A percentile compares a stretch with the other conserved stretches of the same genome.
Evolutionary conservation across 768 basidiomycete species (phyloP).

Genomic region (Lactifluus volemus): DNA sequence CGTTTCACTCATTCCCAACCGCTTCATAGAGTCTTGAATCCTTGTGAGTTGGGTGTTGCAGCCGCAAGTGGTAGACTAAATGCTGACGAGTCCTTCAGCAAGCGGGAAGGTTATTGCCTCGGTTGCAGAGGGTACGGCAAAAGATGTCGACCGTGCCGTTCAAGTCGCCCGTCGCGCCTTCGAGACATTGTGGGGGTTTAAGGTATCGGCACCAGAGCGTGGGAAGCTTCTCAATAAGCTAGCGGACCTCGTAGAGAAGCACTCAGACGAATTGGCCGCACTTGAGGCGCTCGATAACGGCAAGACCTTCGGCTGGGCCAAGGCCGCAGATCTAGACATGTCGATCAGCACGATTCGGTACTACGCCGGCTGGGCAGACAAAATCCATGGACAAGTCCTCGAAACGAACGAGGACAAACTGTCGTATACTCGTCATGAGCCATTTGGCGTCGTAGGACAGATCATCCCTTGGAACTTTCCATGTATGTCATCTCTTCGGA

Average conservation of each 20-base stretch:
- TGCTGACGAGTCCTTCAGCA: slow-evolving; percentile 4
- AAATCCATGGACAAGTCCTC: slow-evolving; percentile 53
- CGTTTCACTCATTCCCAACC: too few species aligned
- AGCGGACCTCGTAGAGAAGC: slow-evolving; percentile 50
- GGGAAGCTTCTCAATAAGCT: slow-evolving; percentile 52
- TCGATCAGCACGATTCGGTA: too few species aligned
- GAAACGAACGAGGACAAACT: slow-evolving; percentile 47
- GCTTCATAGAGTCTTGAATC: slow-evolving; percentile 46
- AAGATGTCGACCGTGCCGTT: slow-evolving; percentile 75
- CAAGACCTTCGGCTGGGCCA: slow-evolving; percentile 45
- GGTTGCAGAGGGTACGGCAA: slow-evolving; percentile 49
- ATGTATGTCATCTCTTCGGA: slow-evolving; percentile 23
- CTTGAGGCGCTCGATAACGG: slow-evolving; percentile 69
- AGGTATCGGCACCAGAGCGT: slow-evolving; percentile 44
- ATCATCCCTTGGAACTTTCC: slow-evolving; percentile 70
- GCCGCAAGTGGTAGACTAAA: background rate
- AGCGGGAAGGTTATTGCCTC: slow-evolving; percentile 54
- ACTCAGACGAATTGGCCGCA: slow-evolving; percentile 57
- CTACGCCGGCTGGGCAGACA: slow-evolving; percentile 92
- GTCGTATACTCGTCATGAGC: slow-evolving; percentile 56
- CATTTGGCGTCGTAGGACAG: slow-evolving; percentile 45
- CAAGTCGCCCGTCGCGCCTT: slow-evolving; percentile 53
- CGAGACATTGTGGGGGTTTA: slow-evolving; percentile 62
- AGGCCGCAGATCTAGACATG: slow-evolving; percentile 45
- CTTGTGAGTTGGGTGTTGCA: slow-evolving; percentile 26